Base-by-base conservation (phyloP, 2,329 filamentous ascomycete species). In the Fusarium sp. region DNA sequence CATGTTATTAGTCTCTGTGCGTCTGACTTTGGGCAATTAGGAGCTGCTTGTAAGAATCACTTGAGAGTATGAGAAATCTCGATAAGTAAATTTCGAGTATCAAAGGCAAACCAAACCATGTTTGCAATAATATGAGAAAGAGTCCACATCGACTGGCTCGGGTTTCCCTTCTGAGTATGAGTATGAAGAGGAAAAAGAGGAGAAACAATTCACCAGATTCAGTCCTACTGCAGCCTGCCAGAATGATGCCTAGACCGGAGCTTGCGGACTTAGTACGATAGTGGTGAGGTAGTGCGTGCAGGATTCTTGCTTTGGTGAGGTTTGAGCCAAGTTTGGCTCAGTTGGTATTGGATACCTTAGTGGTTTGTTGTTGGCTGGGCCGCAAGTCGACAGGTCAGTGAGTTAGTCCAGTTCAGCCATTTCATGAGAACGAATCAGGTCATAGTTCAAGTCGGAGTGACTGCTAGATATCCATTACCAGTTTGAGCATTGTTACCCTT, bases 301-400 rank as follows among this genome's bases (percentile, higher is more conserved):
- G 18, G 18, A 58, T 62, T 35, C 25, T 58, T 67, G 42, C 49
- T 35, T 56, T 33, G 21, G 38, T 37, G 35, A 52, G 57, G 64
- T 49, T 49, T 44, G 52, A 47, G 40, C 57, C 23, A 43, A 64
- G 38, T 52, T 35, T 49, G 53, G 40, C 35, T 53, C 47, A 43
- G 46, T 64, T 64, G 53, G 53, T 18, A 46, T 67, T 49, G 58
- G 53, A 44, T 42, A 65, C 33, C 33, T 33, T 25, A 44, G 40
- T 61, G 33, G 47, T 53, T 32, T 57, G 38, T 44, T 32, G 53
- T 53, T 60, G 57, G 38, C 66, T 65, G 59, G 53, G 54, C 46
- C 43, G 38, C 67, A 57, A 64, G 43, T 44, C 60, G 54, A 57
- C 44, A 66, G 44, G 30, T 61, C 50, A 61, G 54, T 69, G 60